Evolutionary conservation across 2,329 filamentous ascomycete genomes (phyloP).

Genomic region (Xylariaceae sp.): DNA sequence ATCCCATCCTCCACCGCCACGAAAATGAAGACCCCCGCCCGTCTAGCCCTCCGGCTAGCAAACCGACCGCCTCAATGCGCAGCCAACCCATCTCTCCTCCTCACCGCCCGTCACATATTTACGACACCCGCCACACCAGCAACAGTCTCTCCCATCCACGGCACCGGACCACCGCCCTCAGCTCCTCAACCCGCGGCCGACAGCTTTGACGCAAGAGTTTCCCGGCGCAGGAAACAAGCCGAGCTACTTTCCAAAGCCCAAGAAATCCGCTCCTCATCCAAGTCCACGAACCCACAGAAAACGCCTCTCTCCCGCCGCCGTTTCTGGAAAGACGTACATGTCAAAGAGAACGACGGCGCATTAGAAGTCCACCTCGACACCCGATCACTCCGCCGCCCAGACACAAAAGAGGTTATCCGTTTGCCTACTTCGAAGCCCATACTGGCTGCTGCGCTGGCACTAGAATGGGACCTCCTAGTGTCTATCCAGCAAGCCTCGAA

Average conservation of each 20-base stretch:
- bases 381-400: slow-evolving; percentile 73
- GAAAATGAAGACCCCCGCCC: too few species aligned
- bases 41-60: too few species aligned
- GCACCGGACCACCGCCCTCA: slow-evolving; percentile 56
- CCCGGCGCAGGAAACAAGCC: slow-evolving; percentile 51
- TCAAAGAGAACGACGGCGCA: slow-evolving; percentile 61
- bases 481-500: slow-evolving; percentile 80
- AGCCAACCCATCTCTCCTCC: too few species aligned
- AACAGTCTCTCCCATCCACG: slow-evolving; percentile 49
- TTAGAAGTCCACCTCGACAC: slow-evolving; percentile 69
- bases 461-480: slow-evolving; percentile 88
- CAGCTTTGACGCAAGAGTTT: slow-evolving; percentile 38
- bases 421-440: slow-evolving; percentile 73
- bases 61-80: too few species aligned
- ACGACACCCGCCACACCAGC: slow-evolving; percentile 36
- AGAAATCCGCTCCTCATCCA: slow-evolving; percentile 38
- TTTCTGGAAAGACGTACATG: slow-evolving; percentile 83
- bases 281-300: slow-evolving; percentile 6
- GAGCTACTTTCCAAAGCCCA: slow-evolving; percentile 51
- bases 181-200: slow-evolving; percentile 45
- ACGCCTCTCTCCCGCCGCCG: slow-evolving; percentile 56
- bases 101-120: slow-evolving; percentile 28
- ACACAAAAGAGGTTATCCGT: slow-evolving; percentile 66
- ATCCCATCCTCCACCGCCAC: too few species aligned
- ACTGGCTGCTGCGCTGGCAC: slow-evolving; percentile 78